Evolutionary conservation across 176 grass and related monocot species (phyloP).

Genomic region (Lolium perenne): DNA sequence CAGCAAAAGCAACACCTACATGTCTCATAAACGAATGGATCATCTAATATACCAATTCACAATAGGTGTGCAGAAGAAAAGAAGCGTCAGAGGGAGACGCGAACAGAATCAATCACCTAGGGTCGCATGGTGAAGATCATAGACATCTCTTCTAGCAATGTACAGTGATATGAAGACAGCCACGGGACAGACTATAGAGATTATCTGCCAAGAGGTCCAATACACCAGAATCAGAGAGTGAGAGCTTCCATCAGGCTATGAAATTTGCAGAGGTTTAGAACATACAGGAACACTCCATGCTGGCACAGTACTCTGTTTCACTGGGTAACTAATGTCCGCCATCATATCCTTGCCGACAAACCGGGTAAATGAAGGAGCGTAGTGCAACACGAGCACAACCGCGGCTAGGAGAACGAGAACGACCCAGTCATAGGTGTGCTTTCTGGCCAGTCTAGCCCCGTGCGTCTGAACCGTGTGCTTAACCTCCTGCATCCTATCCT

Average conservation of each 20-base stretch:
- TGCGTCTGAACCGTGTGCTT: slow-evolving; percentile 69
- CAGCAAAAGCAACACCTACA: slow-evolving; percentile 72
- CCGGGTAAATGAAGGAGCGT: slow-evolving; percentile 59
- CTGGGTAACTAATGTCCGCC: slow-evolving; percentile 72
- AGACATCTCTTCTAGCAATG: slow-evolving; percentile 63
- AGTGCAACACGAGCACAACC: slow-evolving; percentile 52
- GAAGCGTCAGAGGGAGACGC: not conserved
- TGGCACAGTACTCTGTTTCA: slow-evolving; percentile 68
- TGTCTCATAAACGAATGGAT: not conserved
- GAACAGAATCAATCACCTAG: slow-evolving; percentile 54
- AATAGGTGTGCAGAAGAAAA: not conserved
- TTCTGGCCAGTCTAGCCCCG: slow-evolving; percentile 55
- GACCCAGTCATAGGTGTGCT: slow-evolving; percentile 73
- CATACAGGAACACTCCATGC: slow-evolving; percentile 76
- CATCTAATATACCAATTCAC: not conserved
- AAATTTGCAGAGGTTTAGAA: slow-evolving; percentile 26
- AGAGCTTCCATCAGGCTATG: not conserved
- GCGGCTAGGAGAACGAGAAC: slow-evolving; percentile 62
- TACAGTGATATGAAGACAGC: slow-evolving; percentile 61
- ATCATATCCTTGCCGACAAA: slow-evolving; percentile 77
- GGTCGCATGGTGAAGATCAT: slow-evolving; percentile 81
- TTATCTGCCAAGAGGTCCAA: slow-evolving; percentile 52
- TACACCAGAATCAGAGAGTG: slow-evolving; percentile 9
- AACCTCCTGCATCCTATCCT: slow-evolving; percentile 52
- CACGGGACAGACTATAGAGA: slow-evolving; percentile 61